phyloP scores from a whole-genome alignment of 805 yeast genomes.

The Kodamaea leandrae region DNA sequence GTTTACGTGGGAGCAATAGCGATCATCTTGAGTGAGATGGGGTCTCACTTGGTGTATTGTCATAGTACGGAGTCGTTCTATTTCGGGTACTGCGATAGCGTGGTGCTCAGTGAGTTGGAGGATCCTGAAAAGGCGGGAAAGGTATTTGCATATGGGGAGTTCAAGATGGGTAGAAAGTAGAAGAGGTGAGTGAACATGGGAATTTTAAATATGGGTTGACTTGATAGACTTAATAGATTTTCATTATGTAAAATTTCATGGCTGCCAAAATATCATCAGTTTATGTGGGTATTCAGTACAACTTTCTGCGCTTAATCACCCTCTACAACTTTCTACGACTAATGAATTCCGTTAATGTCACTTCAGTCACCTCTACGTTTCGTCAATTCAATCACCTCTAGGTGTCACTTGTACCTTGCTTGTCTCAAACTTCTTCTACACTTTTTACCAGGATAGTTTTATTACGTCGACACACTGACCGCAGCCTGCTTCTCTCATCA shows the following conservation, averaged over 20 bases:
- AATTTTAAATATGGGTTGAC: too few relatives aligned
- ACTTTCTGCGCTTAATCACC: too few relatives aligned
- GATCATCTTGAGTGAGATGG: constrained; percentile 15
- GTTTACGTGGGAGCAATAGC: constrained; percentile 35
- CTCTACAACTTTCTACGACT: too few relatives aligned
- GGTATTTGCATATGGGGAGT: constrained; percentile 29
- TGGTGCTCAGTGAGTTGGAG: constrained; percentile 25
- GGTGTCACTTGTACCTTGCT: too few relatives aligned
- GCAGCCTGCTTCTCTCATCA: constrained; percentile 3
- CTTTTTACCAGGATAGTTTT: not conserved
- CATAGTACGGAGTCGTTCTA: constrained; percentile 35
- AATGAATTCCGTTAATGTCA: too few relatives aligned
- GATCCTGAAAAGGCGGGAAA: constrained; percentile 15
- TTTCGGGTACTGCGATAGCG: constrained; percentile 24
- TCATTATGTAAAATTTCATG: too few relatives aligned
- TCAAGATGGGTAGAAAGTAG: constrained; percentile 8
- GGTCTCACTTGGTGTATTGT: constrained; percentile 27
- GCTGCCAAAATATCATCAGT: too few relatives aligned
- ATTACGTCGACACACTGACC: constrained; percentile 1
- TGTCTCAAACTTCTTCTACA: not conserved
- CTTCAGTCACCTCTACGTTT: too few relatives aligned
- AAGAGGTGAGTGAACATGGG: not conserved
- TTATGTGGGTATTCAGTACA: too few relatives aligned
- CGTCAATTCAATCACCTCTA: too few relatives aligned
- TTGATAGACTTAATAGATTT: too few relatives aligned